These are phyloP conservation scores for Rhizopogon vulgaris DNA, from an alignment of 768 basidiomycete genomes.

Conservation along the genomic window DNA sequence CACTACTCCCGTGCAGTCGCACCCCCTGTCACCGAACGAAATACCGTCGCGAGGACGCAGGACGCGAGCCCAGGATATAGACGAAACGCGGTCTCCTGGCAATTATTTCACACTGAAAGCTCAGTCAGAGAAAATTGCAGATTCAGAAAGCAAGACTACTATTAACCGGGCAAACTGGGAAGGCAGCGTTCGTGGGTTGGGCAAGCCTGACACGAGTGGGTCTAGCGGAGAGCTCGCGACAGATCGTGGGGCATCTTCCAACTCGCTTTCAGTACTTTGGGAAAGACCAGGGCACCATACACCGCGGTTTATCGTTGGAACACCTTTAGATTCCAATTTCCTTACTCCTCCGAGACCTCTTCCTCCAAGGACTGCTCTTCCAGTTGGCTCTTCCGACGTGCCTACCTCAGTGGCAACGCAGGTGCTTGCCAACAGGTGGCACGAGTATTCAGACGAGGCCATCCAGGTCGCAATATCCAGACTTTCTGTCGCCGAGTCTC, in stretches of 20 bases:
- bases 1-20: slow-evolving; percentile 60
- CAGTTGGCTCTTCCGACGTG: slow-evolving; percentile 9
- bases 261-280: slow-evolving; percentile 36
- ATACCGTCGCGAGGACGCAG: slow-evolving; percentile 40
- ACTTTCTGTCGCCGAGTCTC: slow-evolving; percentile 38
- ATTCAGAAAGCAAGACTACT: slow-evolving; percentile 17
- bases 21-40: slow-evolving; percentile 65
- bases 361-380: slow-evolving; percentile 4
- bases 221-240: slow-evolving; percentile 15
- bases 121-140: slow-evolving; percentile 44
- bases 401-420: slow-evolving; percentile 31
- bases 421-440: slow-evolving; percentile 68
- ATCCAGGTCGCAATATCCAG: slow-evolving; percentile 59
- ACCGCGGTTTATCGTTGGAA: slow-evolving; percentile 36
- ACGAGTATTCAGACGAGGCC: slow-evolving; percentile 69
- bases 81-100: slow-evolving; percentile 28
- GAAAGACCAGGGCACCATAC: slow-evolving; percentile 26
- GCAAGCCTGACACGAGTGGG: slow-evolving; percentile 33
- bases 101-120: slow-evolving; percentile 62
- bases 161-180: slow-evolving; percentile 35
- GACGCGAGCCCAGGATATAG: slow-evolving; percentile 32
- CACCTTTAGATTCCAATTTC: slow-evolving; percentile 24
- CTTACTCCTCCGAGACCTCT: slow-evolving; percentile 32
- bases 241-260: slow-evolving; percentile 25
- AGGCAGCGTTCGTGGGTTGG: slow-evolving; percentile 52